A percentile compares a stretch with the other conserved stretches of the same genome.
These are phyloP conservation scores for Pyrenopolyporus hunteri DNA, from an alignment of 495 filamentous ascomycete species.

Conservation along the genomic window DNA sequence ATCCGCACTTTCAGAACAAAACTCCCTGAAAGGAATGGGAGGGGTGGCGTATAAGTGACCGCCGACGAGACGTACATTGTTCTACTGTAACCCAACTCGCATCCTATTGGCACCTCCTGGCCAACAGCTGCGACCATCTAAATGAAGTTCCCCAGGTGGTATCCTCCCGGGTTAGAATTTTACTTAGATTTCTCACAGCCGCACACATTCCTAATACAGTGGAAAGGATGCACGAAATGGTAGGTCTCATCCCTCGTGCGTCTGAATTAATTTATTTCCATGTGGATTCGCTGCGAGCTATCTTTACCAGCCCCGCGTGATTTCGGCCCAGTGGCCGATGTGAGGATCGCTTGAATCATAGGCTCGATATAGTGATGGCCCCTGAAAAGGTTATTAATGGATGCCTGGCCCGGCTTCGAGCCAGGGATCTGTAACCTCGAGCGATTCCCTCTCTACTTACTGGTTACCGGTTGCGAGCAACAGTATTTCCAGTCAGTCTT, in stretches of 20 bases:
- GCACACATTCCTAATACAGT: constrained; percentile 6
- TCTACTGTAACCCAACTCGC: constrained; percentile 12
- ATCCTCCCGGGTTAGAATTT: no score
- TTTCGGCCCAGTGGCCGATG: background rate
- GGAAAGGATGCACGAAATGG: background rate
- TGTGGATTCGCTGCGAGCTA: background rate
- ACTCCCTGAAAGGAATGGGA: background rate
- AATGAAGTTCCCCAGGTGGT: background rate
- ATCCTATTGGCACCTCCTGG: constrained; percentile 5
- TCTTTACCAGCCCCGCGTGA: background rate
- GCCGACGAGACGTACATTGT: background rate
- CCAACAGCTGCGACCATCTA: constrained; percentile 5
- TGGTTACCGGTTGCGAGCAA: no score
- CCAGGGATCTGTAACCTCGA: no score
- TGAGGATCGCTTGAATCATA: background rate
- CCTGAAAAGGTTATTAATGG: no score
- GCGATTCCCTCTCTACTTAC: no score
- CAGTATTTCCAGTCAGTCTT: no score
- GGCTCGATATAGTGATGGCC: no score
- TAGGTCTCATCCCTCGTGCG: background rate
- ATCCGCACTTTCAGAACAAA: background rate
- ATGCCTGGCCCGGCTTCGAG: no score
- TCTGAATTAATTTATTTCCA: background rate
- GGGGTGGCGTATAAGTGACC: constrained; percentile 6
- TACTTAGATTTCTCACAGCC: background rate